Conservation (phyloP, 2,329 filamentous ascomycete species). For the Colletotrichum aenigma region DNA sequence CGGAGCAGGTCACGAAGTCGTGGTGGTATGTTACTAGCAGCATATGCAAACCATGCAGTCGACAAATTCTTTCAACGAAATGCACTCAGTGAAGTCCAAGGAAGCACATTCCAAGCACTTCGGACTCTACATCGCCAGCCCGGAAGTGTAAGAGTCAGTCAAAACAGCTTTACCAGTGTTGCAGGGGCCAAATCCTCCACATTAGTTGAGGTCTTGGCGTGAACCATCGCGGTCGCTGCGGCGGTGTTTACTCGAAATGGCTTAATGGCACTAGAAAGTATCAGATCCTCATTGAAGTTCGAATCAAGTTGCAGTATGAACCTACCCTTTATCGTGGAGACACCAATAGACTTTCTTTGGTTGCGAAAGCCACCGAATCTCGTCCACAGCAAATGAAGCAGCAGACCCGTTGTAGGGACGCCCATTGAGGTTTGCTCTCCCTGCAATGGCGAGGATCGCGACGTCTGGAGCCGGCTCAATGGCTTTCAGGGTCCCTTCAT, state of each 20-base stretch:
- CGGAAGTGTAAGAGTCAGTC: neutral
- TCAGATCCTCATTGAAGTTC: neutral
- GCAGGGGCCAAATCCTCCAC: neutral
- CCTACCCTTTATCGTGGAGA: neutral
- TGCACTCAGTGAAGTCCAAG: neutral
- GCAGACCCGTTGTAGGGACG: neutral
- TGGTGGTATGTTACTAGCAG: neutral
- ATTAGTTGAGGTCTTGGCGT: neutral
- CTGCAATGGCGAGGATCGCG: neutral
- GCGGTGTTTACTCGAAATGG: neutral
- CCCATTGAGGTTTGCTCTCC: neutral
- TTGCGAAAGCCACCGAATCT: neutral
- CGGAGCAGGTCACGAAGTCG: neutral
- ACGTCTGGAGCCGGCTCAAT: neutral
- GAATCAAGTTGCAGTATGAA: neutral
- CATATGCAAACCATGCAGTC: neutral
- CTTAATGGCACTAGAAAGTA: neutral
- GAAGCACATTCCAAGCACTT: neutral
- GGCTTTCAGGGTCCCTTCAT: neutral
- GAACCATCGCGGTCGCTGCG: neutral
- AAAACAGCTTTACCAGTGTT: neutral
- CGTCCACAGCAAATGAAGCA: neutral
- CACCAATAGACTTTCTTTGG: neutral
- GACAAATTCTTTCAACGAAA: neutral
- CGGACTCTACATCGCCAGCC: neutral